A percentile compares a stretch with the other conserved stretches of the same genome.
These are phyloP conservation scores for Paramecium caudatum DNA, from an alignment of 73 alveolate genomes.

Conservation along the genomic window DNA sequence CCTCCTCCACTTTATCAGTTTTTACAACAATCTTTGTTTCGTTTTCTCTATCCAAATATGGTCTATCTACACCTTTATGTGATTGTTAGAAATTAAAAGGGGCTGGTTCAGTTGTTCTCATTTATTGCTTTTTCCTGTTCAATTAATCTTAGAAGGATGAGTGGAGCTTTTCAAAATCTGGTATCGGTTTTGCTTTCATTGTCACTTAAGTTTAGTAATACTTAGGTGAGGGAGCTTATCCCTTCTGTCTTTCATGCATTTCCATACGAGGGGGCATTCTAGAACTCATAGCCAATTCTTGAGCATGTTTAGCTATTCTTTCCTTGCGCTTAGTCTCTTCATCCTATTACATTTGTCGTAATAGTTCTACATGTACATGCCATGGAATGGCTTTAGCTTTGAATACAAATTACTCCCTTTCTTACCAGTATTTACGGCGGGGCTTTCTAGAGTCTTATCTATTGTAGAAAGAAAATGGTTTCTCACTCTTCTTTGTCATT, in stretches of 20 bases:
- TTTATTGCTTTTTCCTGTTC: conserved; percentile 86
- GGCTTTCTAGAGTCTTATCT: conserved; percentile 75
- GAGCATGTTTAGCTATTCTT: conserved; percentile 93
- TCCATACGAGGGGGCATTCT: conserved; percentile 98
- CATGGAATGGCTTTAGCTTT: conserved; percentile 95
- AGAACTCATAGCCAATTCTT: conserved; percentile 87
- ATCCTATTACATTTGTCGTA: conserved; percentile 81
- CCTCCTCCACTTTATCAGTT: conserved; percentile 78
- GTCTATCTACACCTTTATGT: conserved; percentile 84
- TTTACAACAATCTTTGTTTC: conserved; percentile 81
- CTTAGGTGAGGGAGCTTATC: conserved; percentile 66
- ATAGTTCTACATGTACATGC: conserved; percentile 85
- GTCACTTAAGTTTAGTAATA: conserved; percentile 81
- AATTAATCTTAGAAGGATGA: conserved; percentile 86
- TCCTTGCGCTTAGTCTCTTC: conserved; percentile 87
- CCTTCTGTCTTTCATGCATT: conserved; percentile 88
- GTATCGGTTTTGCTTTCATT: conserved; percentile 93
- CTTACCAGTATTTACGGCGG: conserved; percentile 66
- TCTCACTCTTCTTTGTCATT: conserved; percentile 79
- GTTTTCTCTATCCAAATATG: conserved; percentile 89
- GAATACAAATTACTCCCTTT: conserved; percentile 81
- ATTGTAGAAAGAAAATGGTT: conserved; percentile 87
- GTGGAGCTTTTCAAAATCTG: conserved; percentile 94
- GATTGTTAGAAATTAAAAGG: conserved; percentile 96
- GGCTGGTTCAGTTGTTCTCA: conserved; percentile 89